Evolutionary conservation across 345 rosid genomes (phyloP), one percentile per base, ranked within the genome.

Genomic region (Aurinia saxatilis): DNA sequence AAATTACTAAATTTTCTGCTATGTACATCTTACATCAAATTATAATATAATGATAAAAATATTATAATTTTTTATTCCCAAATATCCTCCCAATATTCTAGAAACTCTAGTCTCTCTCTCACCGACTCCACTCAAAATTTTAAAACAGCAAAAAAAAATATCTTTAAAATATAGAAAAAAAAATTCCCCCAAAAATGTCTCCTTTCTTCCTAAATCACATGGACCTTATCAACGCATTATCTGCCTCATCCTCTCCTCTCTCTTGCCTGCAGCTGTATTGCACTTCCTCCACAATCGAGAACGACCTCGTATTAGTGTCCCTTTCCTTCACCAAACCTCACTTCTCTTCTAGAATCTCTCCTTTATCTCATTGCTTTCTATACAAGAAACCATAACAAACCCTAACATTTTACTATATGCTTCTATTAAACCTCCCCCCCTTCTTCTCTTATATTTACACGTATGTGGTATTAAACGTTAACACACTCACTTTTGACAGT

Each of bases 401-500:
- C 23, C 65, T 63, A 54, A 45, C 16, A 14, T 3, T 14, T 5
- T 34, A 41, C 51, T 68, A 47, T 55, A 53, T 46, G 34, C 55
- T 70, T 37, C 46, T 47, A 55, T 48, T 40, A 25, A 57, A 41
- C 21, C 41, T 16, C 33, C 54, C 60, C 46, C 19, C n/a, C 49
- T 30, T 30, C 4, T 54, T 35, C 36, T 47, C 53, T 6, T 46
- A 62, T 63, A 71, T 71, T 41, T 71, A 71, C 75, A 71, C 48
- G 75, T 71, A 39, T 71, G 64, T 70, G 40, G 35, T 36, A 14
- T 5, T 31, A 72, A 72, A 51, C 67, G 58, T 59, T 50, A 66
- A 65, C 72, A 59, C 76, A 71, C 75, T 65, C 70, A 55, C 66
- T 65, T 58, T 71, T 71, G 71, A 65, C 56, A 49, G 75, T 14